phyloP scores from a whole-genome alignment of 495 filamentous ascomycete species.

The Penicillium samsonianum region DNA sequence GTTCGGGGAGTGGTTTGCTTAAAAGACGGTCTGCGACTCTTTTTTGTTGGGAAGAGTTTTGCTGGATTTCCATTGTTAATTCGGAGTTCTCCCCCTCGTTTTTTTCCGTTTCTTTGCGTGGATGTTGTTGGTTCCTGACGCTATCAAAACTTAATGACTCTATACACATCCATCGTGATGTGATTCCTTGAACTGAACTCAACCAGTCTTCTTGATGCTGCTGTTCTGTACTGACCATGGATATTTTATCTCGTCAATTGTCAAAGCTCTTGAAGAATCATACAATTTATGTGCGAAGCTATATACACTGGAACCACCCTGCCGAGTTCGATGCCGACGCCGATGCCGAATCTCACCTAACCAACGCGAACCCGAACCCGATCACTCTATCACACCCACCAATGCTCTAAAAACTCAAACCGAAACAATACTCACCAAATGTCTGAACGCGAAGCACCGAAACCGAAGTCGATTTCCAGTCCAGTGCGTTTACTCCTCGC shows the following conservation, averaged over 20 bases:
- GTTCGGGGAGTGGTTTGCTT: slow-evolving; percentile 9
- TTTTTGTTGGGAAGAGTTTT: slow-evolving; percentile 16
- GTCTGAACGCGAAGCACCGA: background rate
- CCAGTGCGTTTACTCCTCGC: slow-evolving; percentile 11
- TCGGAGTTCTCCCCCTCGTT: background rate
- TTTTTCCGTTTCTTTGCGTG: background rate
- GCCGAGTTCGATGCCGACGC: slow-evolving; percentile 7
- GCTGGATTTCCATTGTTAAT: background rate
- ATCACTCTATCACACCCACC: slow-evolving; percentile 11
- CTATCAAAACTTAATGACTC: background rate
- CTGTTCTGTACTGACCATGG: background rate
- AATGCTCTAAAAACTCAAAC: background rate
- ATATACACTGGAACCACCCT: slow-evolving; percentile 11
- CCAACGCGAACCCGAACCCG: slow-evolving; percentile 2
- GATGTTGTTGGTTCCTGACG: background rate
- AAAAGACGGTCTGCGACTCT: slow-evolving; percentile 16
- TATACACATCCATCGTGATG: background rate
- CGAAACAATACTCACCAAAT: background rate
- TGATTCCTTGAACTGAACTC: background rate
- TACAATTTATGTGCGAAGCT: slow-evolving; percentile 9
- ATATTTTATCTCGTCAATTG: background rate
- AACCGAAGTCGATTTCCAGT: background rate
- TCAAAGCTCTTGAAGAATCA: background rate
- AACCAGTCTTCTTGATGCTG: background rate
- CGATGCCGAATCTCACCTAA: slow-evolving; percentile 13